These are phyloP conservation scores for Suillus subluteus DNA, from an alignment of 768 basidiomycete species.

Conservation along the genomic window DNA sequence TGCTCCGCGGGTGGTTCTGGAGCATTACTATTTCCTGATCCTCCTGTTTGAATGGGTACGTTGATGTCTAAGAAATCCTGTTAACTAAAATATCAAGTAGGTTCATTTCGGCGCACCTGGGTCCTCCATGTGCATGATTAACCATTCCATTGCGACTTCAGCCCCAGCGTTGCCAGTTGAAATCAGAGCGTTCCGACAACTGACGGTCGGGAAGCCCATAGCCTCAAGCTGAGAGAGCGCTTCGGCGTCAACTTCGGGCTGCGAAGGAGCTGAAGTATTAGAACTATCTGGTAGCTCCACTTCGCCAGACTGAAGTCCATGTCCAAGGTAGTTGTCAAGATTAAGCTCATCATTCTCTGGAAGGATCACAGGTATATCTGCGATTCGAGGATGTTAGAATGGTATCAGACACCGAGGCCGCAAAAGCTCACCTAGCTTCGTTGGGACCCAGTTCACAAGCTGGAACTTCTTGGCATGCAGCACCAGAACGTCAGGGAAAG, in stretches of 20 bases:
- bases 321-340: conserved; percentile 67
- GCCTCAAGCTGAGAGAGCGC: conserved; percentile 78
- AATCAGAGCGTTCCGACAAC: conserved; percentile 89
- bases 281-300: conserved; percentile 63
- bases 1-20: conserved; percentile 72
- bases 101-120: conserved; percentile 53
- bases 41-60: conserved; percentile 56
- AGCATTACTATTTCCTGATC: conserved; percentile 29
- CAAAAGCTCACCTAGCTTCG: conserved; percentile 75
- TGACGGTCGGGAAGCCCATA: conserved; percentile 89
- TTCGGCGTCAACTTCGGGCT: conserved; percentile 72
- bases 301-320: conserved; percentile 73
- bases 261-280: conserved; percentile 39
- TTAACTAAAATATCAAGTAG: conserved; percentile 1
- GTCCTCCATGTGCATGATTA: conserved; percentile 95
- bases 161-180: conserved; percentile 80
- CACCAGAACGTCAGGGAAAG: conserved; percentile 87
- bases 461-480: conserved; percentile 95
- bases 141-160: conserved; percentile 93
- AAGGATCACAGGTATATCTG: conserved; percentile 86
- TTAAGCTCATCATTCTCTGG: conserved; percentile 59
- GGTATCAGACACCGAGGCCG: neutral
- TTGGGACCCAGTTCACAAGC: conserved; percentile 94
- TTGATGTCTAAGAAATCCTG: conserved; percentile 74
- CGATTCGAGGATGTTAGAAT: conserved; percentile 4